phyloP scores from a whole-genome alignment of 1,139 yeast genomes.

The Wickerhamiella pararugosa region DNA sequence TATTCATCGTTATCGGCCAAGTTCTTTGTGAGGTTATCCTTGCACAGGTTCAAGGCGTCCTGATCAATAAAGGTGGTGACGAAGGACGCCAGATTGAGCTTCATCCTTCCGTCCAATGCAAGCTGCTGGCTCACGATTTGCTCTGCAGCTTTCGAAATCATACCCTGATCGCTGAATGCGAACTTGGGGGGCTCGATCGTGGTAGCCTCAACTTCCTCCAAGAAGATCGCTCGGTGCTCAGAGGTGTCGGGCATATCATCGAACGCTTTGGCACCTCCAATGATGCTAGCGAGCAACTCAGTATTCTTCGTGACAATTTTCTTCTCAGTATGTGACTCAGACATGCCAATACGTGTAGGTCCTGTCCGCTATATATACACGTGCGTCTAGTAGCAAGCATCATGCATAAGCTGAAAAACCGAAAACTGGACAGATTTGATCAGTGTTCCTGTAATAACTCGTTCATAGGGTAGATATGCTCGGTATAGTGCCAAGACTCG shows the following conservation, averaged over 20 bases:
- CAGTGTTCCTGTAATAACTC: no score
- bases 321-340: no score
- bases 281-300: no score
- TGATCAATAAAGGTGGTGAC: slow-evolving; percentile 62
- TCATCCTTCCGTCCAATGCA: slow-evolving; percentile 71
- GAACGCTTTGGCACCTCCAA: background rate
- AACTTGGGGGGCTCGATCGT: slow-evolving; percentile 25
- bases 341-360: no score
- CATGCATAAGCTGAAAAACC: no score
- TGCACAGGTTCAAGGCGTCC: slow-evolving; percentile 35
- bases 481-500: no score
- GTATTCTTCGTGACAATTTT: no score
- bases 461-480: no score
- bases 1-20: slow-evolving; percentile 89
- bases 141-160: slow-evolving; percentile 39
- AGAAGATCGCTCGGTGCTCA: background rate
- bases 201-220: slow-evolving; percentile 8
- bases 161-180: slow-evolving; percentile 43
- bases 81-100: slow-evolving; percentile 73
- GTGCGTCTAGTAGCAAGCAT: no score
- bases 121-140: slow-evolving; percentile 57
- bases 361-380: no score
- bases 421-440: no score
- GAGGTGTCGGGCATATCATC: background rate
- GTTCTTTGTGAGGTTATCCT: slow-evolving; percentile 68